Evolutionary conservation across 2,329 filamentous ascomycete species (phyloP).

Genomic region (Ophiostoma himal-ulmi): DNA sequence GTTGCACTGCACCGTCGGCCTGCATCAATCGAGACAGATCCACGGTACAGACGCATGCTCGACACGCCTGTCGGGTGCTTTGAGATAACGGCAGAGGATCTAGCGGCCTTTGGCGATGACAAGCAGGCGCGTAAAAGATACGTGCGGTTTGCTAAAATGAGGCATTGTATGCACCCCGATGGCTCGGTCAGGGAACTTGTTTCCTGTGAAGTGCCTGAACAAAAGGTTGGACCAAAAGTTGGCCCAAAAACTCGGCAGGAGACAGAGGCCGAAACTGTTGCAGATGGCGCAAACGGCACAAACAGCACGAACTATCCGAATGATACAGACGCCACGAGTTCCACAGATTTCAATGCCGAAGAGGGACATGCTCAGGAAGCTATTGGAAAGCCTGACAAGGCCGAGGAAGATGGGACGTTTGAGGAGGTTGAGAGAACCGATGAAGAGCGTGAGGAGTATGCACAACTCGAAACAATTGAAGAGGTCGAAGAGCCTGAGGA

Average conservation of each 20-base stretch:
- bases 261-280: background rate
- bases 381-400: no score
- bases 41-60: background rate
- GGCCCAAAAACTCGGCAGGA: no score
- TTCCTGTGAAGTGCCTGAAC: background rate
- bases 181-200: background rate
- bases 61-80: background rate
- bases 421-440: no score
- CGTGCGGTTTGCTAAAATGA: background rate
- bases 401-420: no score
- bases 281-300: no score
- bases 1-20: conserved; percentile 1
- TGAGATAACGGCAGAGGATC: background rate
- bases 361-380: no score
- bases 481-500: no score
- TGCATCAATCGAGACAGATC: background rate
- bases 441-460: no score
- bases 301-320: no score
- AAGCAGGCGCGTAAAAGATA: background rate
- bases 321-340: no score
- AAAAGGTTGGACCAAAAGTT: background rate
- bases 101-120: background rate
- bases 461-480: no score
- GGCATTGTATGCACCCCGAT: background rate
- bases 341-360: no score